A percentile compares a stretch with the other conserved stretches of the same genome.
Conservation (phyloP, 1,284 basidiomycete genomes). For the Exobasidium rhododendri region DNA sequence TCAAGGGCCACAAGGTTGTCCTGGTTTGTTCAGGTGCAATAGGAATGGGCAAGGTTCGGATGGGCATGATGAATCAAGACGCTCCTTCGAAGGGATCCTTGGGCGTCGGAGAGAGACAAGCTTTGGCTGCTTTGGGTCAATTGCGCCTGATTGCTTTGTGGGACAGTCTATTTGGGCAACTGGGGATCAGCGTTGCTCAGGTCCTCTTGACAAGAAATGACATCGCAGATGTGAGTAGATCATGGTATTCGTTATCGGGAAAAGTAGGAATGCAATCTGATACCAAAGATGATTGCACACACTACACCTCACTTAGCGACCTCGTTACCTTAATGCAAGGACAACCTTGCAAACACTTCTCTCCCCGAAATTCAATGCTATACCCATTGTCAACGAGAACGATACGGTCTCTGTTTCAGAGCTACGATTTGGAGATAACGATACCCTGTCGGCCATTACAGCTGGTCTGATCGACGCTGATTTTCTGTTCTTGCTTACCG, state of each 20-base stretch:
- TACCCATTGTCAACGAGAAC: constrained; percentile 55
- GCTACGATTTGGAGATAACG: constrained; percentile 99
- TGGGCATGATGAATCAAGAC: constrained; percentile 67
- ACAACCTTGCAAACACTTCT: constrained; percentile 49
- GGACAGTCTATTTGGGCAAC: constrained; percentile 90
- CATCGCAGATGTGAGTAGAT: constrained; percentile 75
- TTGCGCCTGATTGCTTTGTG: constrained; percentile 90
- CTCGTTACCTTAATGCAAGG: constrained; percentile 47
- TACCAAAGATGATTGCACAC: not conserved
- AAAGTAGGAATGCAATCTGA: not conserved
- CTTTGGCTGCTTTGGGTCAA: constrained; percentile 93
- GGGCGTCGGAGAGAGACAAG: constrained; percentile 84
- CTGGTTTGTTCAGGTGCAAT: constrained; percentile 95
- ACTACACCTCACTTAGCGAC: constrained; percentile 19
- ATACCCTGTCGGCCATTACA: constrained; percentile 93
- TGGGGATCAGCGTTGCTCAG: constrained; percentile 93
- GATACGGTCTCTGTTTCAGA: constrained; percentile 60
- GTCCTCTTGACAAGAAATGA: constrained; percentile 89
- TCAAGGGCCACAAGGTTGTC: constrained; percentile 84
- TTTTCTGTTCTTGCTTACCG: constrained; percentile 92
- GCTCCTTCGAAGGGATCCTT: constrained; percentile 63
- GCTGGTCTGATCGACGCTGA: constrained; percentile 96
- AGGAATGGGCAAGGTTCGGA: constrained; percentile 85
- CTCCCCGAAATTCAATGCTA: constrained; percentile 36
- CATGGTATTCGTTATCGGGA: constrained; percentile 51